Conservation (phyloP, 352 stramenopile species). For the Globisporangium radiosum region DNA sequence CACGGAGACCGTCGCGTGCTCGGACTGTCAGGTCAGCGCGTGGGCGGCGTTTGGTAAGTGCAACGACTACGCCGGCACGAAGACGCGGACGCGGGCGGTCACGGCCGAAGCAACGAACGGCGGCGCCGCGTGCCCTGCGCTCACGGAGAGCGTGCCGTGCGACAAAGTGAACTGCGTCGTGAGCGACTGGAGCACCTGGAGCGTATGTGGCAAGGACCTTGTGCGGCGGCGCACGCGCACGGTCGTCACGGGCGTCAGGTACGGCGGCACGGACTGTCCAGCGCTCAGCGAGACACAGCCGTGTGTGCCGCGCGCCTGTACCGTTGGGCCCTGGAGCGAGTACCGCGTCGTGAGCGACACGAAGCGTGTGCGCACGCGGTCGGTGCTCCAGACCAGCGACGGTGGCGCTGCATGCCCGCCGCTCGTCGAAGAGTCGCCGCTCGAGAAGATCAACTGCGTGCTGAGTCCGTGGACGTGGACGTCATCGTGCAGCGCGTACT, state of each 20-base stretch:
- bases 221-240: slow-evolving; percentile 16
- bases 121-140: slow-evolving; percentile 25
- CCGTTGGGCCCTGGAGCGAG: slow-evolving; percentile 15
- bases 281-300: slow-evolving; percentile 12
- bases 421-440: slow-evolving; percentile 9
- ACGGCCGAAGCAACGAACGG: slow-evolving; percentile 21
- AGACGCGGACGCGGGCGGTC: slow-evolving; percentile 27
- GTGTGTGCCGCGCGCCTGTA: slow-evolving; percentile 23
- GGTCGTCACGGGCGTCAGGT: slow-evolving; percentile 12
- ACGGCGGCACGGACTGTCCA: slow-evolving; percentile 18
- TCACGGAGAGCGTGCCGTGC: slow-evolving; percentile 23
- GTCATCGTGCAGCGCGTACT: slow-evolving; percentile 20
- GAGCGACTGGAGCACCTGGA: slow-evolving; percentile 40
- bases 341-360: slow-evolving; percentile 13
- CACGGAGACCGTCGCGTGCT: slow-evolving; percentile 30
- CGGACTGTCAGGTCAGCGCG: slow-evolving; percentile 20
- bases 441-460: slow-evolving; percentile 23
- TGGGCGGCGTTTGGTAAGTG: slow-evolving; percentile 33
- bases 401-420: slow-evolving; percentile 14
- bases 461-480: slow-evolving; percentile 17
- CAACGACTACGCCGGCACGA: slow-evolving; percentile 23
- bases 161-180: slow-evolving; percentile 53
- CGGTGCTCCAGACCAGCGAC: slow-evolving; percentile 4
- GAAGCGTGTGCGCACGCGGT: slow-evolving; percentile 13
- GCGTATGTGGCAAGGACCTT: slow-evolving; percentile 12